These are phyloP conservation scores for Venturia nashicola DNA, from an alignment of 2,329 filamentous ascomycete genomes.

Conservation along the genomic window DNA sequence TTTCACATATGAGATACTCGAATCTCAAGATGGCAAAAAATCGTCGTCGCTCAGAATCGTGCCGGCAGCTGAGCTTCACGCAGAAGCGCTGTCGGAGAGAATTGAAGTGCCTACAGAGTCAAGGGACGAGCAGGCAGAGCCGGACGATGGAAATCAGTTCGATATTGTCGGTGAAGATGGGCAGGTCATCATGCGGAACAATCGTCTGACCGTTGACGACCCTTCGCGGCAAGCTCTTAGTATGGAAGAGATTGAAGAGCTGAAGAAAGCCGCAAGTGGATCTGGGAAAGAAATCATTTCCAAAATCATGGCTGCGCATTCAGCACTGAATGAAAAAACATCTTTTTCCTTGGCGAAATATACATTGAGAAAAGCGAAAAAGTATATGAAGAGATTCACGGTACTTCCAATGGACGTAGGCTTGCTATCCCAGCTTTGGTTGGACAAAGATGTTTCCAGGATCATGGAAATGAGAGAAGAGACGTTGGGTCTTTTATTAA, in stretches of 20 bases:
- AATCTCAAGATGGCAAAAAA: conserved; percentile 49
- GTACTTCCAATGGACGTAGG: conserved; percentile 73
- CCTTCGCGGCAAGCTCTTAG: conserved; percentile 61
- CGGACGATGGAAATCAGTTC: conserved; percentile 15
- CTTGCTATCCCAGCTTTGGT: conserved; percentile 61
- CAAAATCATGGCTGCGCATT: conserved; percentile 84
- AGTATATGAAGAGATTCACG: conserved; percentile 82
- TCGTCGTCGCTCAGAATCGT: conserved; percentile 67
- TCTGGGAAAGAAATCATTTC: conserved; percentile 83
- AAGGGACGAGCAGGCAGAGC: conserved; percentile 11
- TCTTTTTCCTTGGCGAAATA: conserved; percentile 91
- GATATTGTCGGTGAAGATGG: conserved; percentile 37
- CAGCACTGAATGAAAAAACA: conserved; percentile 86
- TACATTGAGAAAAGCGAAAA: conserved; percentile 83
- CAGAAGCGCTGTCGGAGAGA: conserved; percentile 54
- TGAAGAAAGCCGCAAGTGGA: conserved; percentile 60
- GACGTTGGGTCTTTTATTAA: conserved; percentile 65
- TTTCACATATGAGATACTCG: conserved; percentile 79
- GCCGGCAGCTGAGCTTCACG: conserved; percentile 68
- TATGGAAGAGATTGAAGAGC: conserved; percentile 56
- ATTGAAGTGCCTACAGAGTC: conserved; percentile 32
- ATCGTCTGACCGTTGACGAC: conserved; percentile 52
- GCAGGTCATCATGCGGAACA: conserved; percentile 44
- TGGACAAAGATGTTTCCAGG: conserved; percentile 69
- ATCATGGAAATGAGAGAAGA: conserved; percentile 84